Base-by-base conservation (phyloP, 495 filamentous ascomycete species). In the Oidiodendron maius region DNA sequence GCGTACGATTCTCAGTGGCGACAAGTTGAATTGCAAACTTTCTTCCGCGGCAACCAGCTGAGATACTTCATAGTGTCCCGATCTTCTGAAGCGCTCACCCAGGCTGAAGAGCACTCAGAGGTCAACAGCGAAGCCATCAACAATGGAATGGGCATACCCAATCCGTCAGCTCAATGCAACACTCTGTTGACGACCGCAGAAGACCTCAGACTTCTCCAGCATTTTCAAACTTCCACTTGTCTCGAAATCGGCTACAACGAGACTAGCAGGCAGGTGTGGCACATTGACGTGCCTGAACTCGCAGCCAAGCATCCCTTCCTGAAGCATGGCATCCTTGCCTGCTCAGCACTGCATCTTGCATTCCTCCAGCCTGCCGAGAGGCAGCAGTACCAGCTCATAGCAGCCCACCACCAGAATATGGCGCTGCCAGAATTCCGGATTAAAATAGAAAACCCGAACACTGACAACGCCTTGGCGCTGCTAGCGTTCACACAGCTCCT, bases 321-420 rank as follows among this genome's bases (percentile, higher is more conserved):
- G 0, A 40, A 62, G 12, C 58, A 66, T 18, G 64, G 65, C 5
- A 56, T 70, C n/a, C 47, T 70, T 16, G 60, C 67, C 8, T 64
- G 63, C 23, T 41, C 66, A 2, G 55, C 63, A 1, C 35, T 63
- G 18, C 66, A 68, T 23, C 40, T 63, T 25, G 60, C 62, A 11
- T 55, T 51, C 16, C 23, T 61, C 11, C 34, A 59, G 20, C 54
- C 44, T 0, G 4, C 32, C 0, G 45, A 59, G 36, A 28, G 55
- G 8, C 34, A 48, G 12, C 28, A 34, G 26, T 64, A 61, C 34
- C 48, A 52, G 3, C 3, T 65, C 1, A 60, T 44, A 25, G 54
- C 61, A 8, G 53, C 44, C 34, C 40, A 35, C 12, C 61, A 64
- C 46, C 65, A 68, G 30, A 53, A 59, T 6, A 18, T 30, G 10